Base-by-base conservation (phyloP, 192 early-diverging fungal genomes). In the Coemansia sp. region DNA sequence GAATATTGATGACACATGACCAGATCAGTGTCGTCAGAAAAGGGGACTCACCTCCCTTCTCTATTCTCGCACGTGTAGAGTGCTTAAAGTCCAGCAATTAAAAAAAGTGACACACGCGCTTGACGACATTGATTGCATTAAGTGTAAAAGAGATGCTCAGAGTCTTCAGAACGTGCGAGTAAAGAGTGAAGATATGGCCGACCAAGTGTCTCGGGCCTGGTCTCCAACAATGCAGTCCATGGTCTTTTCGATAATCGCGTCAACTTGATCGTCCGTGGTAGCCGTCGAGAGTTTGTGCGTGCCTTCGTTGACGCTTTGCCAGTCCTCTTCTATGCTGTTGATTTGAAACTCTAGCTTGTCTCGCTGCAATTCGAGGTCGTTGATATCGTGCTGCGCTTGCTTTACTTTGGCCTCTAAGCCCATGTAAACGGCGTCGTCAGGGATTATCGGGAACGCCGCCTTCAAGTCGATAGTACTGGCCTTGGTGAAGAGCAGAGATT, bases 311-410 rank as follows among this genome's bases (percentile, higher is more conserved):
- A 84, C 82, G 38, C 44, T 61, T 38, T 76, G 70, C 82, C 82
- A 84, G 67, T 84, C 82, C 70, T 76, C 82, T 43, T 84, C 82
- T 35, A 78, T 78, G 74, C 77, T 84, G 21, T 50, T 63, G 62
- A 78, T 69, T 65, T 84, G 82, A 49, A 84, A 84, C 63, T 84
- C 82, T 2, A 79, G 66, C 47, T 66, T 76, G 59, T 84, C 77
- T 11, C 74, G 64, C 65, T 84, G 82, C 21, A 79, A 14, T 58
- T 78, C 77, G 60, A 84, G 68, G 32, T 84, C 82, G 38, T 69
- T 68, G 5, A 84, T 71, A 19, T 75, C 65, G 35, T 78, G 70
- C 64, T 73, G 70, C 26, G 70, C 38, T 35, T 76, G 70, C 62
- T 71, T 76, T 28, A 84, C 43, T 44, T 64, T 75, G 19, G 72